A percentile compares a stretch with the other conserved stretches of the same genome.
Conservation (phyloP, 306 rosid species). For the Sphenostylis stenocarpa region DNA sequence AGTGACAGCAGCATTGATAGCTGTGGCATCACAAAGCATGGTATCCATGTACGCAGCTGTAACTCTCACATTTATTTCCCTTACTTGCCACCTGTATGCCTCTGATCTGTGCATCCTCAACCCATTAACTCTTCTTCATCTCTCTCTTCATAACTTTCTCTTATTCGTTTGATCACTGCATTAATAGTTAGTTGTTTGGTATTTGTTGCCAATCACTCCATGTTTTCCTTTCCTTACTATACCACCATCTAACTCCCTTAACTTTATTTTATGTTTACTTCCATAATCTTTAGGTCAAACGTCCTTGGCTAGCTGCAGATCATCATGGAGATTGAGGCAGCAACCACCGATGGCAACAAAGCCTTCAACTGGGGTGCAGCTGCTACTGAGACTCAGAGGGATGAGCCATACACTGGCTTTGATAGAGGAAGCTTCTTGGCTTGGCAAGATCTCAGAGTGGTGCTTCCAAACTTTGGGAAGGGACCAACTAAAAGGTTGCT, state of each 20-base stretch:
- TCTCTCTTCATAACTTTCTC: slow-evolving; percentile 43
- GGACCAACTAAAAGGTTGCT: slow-evolving; percentile 81
- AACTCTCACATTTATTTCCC: slow-evolving; percentile 44
- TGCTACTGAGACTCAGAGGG: background rate
- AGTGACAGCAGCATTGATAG: slow-evolving; percentile 32
- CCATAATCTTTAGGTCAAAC: background rate
- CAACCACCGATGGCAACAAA: slow-evolving; percentile 8
- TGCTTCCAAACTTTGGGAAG: slow-evolving; percentile 66
- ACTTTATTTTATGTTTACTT: background rate
- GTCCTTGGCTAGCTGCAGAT: background rate
- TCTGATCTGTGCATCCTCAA: slow-evolving; percentile 33
- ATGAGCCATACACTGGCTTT: slow-evolving; percentile 28
- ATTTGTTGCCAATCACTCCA: slow-evolving; percentile 38
- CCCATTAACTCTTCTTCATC: slow-evolving; percentile 20
- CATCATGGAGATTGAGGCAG: slow-evolving; percentile 59
- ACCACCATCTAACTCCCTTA: background rate
- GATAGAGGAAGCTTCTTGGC: slow-evolving; percentile 71
- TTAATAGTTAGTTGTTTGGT: slow-evolving; percentile 64
- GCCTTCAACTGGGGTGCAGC: background rate
- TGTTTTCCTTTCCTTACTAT: background rate
- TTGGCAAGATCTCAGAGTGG: slow-evolving; percentile 84
- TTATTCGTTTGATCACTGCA: slow-evolving; percentile 29
- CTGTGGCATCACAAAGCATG: slow-evolving; percentile 31
- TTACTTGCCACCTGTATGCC: slow-evolving; percentile 48
- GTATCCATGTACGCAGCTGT: slow-evolving; percentile 22